Percentiles rank a stretch among this genome's conserved stretches.
Evolutionary conservation across 164 flowering plant genomes (phyloP).

Genomic region (Akebia trifoliata): DNA sequence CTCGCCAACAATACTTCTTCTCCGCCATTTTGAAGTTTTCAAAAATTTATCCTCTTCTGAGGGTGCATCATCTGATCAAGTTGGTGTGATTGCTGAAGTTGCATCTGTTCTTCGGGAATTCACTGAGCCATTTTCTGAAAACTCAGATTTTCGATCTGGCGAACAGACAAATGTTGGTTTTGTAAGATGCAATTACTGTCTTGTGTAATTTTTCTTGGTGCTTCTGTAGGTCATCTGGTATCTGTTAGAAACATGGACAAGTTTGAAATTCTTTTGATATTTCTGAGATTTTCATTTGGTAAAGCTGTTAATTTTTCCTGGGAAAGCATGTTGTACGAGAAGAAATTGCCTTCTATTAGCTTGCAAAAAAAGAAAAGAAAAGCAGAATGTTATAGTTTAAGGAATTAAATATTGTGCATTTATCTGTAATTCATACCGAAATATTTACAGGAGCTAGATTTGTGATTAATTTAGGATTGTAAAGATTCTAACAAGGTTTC

Average conservation of each 20-base stretch:
- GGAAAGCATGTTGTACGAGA: neutral
- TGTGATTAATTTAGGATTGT: neutral
- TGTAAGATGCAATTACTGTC: conserved; percentile 34
- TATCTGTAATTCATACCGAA: too few species aligned
- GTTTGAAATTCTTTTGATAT: too few species aligned
- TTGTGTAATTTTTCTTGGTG: neutral
- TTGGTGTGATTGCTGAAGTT: conserved; percentile 64
- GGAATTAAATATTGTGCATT: neutral
- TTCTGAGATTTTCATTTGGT: neutral
- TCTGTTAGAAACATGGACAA: too few species aligned
- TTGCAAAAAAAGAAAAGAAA: neutral
- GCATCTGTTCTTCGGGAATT: conserved; percentile 68
- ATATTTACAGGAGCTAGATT: too few species aligned
- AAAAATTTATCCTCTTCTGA: conserved; percentile 51
- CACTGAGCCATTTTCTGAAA: conserved; percentile 49
- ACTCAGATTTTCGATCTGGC: conserved; percentile 28
- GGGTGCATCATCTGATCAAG: conserved; percentile 59
- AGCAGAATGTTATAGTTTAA: neutral
- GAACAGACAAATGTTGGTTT: conserved; percentile 27
- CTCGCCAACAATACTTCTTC: conserved; percentile 77
- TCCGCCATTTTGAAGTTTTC: conserved; percentile 83
- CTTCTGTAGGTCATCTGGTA: neutral
- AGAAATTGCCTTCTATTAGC: neutral
- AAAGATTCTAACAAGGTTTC: conserved; percentile 4
- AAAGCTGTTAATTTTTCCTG: neutral